phyloP scores from a whole-genome alignment of 108 stramenopile genomes.

The Licmophora abbreviata region DNA sequence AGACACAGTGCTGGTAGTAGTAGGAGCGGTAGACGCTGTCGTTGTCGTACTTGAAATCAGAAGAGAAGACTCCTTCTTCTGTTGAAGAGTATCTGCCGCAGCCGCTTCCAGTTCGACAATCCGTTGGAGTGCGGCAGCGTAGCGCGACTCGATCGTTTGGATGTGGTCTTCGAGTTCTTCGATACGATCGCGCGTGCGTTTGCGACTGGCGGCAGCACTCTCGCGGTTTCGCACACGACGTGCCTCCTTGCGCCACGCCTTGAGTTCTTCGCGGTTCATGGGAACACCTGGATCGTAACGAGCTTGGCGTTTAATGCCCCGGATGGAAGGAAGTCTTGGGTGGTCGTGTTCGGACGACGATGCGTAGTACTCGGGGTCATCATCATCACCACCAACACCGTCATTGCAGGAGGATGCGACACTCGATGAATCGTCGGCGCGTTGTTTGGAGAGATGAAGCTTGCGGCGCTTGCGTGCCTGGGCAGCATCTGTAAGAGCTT shows the following conservation, averaged over 20 bases:
- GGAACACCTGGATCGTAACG: slow-evolving; percentile 44
- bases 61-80: neutral
- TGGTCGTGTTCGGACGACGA: no score
- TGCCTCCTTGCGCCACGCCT: slow-evolving; percentile 70
- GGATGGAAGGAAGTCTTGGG: slow-evolving; percentile 23
- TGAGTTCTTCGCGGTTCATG: slow-evolving; percentile 59
- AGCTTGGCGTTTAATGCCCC: slow-evolving; percentile 41
- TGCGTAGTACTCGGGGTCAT: neutral
- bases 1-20: slow-evolving; percentile 8
- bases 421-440: no score
- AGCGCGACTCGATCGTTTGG: slow-evolving; percentile 28
- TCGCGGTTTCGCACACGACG: slow-evolving; percentile 72
- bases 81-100: neutral
- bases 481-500: no score
- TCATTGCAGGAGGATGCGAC: no score
- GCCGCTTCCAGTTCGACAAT: slow-evolving; percentile 40
- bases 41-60: slow-evolving; percentile 1
- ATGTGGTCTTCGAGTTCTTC: slow-evolving; percentile 59
- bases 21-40: slow-evolving; percentile 7
- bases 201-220: slow-evolving; percentile 56
- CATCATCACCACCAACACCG: slow-evolving; percentile 1
- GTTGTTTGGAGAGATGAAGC: neutral
- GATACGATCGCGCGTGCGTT: slow-evolving; percentile 50
- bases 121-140: slow-evolving; percentile 37
- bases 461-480: neutral